Base-by-base conservation (phyloP, 345 rosid genomes). In the Camelina laxa region DNA sequence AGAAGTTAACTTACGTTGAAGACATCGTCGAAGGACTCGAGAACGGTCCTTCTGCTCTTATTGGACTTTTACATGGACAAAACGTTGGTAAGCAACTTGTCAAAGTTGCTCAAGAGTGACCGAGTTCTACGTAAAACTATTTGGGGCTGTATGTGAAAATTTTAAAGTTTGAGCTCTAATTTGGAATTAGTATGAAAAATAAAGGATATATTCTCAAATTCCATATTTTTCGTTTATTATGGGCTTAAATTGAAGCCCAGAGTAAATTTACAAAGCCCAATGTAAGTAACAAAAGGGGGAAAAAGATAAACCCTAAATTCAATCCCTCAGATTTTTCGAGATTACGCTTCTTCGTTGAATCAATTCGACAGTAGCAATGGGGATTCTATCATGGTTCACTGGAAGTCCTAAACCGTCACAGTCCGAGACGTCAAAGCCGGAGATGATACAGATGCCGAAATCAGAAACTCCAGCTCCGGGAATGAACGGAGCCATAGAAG, bases 401-500 rank as follows among this genome's bases (percentile, higher is more conserved):
- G 86, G 97, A 63, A 69, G 70, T 67, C 73, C 87, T 24, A 81
- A 85, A 48, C 81, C 85, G 20, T 35, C 87, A 65, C 75, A 80
- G 41, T 7, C 79, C 42, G 71, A 62, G 55, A 51, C 75, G 1
- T 12, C 70, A 65, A 85, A 71, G 44, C 78, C 78, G 60, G 66
- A 57, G 20, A 73, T 56, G 9, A 70, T 61, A 24, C 70, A 71
- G 24, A 17, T 31, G 42, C 12, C 57, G 54, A 47, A 62, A 80
- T 4, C 83, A 39, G 69, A 69, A 44, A 60, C 76, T 49, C 30
- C 83, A 31, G 77, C 84, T 48, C 84, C 85, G 15, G 91, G 92
- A 9, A 86, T 91, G 95, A 88, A 88, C 84, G 95, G 97, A 67
- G 97, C 97, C 14, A 87, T 90, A 31, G 92, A 87, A 80, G 96